A percentile compares a stretch with the other conserved stretches of the same genome.
Conservation (phyloP, 257 asterid species). For the Jacaranda mimosifolia region DNA sequence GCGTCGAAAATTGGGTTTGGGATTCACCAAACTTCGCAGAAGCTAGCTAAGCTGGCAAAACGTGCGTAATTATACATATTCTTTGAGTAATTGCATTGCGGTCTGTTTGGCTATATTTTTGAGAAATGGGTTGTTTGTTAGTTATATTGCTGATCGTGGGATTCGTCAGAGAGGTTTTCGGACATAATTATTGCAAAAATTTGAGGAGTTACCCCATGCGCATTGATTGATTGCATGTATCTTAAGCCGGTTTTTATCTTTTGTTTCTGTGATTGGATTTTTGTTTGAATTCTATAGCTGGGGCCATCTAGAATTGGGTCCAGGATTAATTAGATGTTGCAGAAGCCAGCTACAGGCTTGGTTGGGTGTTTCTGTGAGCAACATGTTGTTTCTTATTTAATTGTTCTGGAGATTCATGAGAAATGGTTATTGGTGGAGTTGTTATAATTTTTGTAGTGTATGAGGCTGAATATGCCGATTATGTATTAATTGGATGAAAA, state of each 20-base stretch:
- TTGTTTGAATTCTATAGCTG: neutral
- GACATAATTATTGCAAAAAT: neutral
- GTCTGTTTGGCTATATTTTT: slow-evolving; percentile 13
- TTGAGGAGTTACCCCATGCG: neutral
- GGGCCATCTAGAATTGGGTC: neutral
- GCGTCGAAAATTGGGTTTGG: slow-evolving; percentile 91
- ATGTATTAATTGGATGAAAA: neutral
- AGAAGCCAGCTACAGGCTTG: neutral
- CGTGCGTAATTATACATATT: slow-evolving; percentile 49
- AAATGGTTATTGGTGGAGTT: neutral
- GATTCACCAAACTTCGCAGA: slow-evolving; percentile 94
- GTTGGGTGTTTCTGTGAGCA: neutral
- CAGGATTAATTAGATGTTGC: neutral
- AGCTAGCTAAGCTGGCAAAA: slow-evolving; percentile 89
- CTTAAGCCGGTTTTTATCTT: neutral
- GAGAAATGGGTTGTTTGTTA: slow-evolving; percentile 5
- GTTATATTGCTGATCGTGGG: slow-evolving; percentile 21
- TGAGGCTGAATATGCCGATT: slow-evolving; percentile 1
- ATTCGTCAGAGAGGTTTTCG: neutral
- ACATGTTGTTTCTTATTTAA: slow-evolving; percentile 2
- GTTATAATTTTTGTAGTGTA: neutral
- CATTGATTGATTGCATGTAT: slow-evolving; percentile 16
- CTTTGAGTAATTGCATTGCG: neutral
- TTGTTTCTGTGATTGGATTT: neutral
- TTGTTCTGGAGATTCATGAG: neutral